Evolutionary conservation across 2,329 filamentous ascomycete genomes (phyloP), one percentile per base, ranked within the genome.

Genomic region (Fusarium concolor): DNA sequence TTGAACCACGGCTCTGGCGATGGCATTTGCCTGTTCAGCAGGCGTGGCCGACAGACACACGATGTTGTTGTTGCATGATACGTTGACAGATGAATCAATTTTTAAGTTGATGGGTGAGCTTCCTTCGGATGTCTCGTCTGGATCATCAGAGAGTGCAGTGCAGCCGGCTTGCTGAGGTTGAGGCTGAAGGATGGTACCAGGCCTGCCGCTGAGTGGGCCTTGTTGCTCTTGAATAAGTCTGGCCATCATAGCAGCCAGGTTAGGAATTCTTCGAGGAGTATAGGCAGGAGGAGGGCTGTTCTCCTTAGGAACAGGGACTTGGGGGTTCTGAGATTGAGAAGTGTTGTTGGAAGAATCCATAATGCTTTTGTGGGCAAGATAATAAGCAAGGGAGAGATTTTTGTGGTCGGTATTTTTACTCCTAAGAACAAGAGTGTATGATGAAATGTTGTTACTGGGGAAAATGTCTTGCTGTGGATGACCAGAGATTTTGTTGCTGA

Each of bases 41-140:
- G 82, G 78, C 7, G 80, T 78, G 5, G 79, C 72, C 1, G 76
- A 70, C 20, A 86, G 72, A 20, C 81, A 80, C 44, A 86, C 75
- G 47, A 85, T 72, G 74, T 88, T 89, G 74, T 82, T 78, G 74
- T 79, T 79, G 62, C 81, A 82, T 37, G 76, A 75, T 68, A 88
- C 77, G 61, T 71, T 77, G 70, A 87, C 74, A 1, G 82, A 79
- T 17, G 83, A 81, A 68, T 83, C 82, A 76, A 89, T 83, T 17
- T 76, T 77, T 43, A 88, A 74, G 47, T 75, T 78, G 59, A 87
- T 80, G 46, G 83, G 76, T 2, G 80, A 79, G 43, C 75, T 66
- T 11, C 73, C 70, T 35, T 76, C 72, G 1, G 41, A 46, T 20
- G 70, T 52, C n/a, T 59, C 60, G 10, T 71, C 70, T 11, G 73